Percentiles rank a stretch among this genome's conserved stretches.
Evolutionary conservation across 2,329 filamentous ascomycete species (phyloP).

Genomic region (Ceratocystis albifundus): DNA sequence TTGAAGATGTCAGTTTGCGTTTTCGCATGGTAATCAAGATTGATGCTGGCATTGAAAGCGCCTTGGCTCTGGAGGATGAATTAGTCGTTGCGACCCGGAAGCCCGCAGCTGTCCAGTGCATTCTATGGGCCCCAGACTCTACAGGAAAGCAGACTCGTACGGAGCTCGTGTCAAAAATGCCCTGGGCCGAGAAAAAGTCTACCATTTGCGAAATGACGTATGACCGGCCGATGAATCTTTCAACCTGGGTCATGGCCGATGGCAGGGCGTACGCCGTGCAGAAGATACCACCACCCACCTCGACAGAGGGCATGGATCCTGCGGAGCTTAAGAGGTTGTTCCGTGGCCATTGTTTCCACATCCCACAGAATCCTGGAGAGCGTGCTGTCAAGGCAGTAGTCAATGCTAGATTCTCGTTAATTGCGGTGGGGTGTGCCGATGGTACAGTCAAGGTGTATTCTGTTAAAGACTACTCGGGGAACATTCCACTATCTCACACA

Average conservation of each 20-base stretch:
- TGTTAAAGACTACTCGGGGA: slow-evolving; percentile 84
- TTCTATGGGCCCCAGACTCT: slow-evolving; percentile 81
- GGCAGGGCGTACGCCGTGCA: slow-evolving; percentile 88
- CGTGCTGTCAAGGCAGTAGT: slow-evolving; percentile 66
- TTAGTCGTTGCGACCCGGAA: slow-evolving; percentile 83
- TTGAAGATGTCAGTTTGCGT: slow-evolving; percentile 76
- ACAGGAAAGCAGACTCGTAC: slow-evolving; percentile 77
- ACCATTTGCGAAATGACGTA: slow-evolving; percentile 76
- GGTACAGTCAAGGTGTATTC: slow-evolving; percentile 81
- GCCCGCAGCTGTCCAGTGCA: slow-evolving; percentile 91
- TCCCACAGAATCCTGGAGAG: slow-evolving; percentile 47
- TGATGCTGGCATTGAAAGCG: slow-evolving; percentile 83
- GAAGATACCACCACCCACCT: slow-evolving; percentile 38
- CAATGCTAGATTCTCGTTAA: slow-evolving; percentile 87
- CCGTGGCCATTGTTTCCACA: slow-evolving; percentile 82
- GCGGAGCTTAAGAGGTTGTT: slow-evolving; percentile 53
- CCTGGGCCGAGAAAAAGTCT: slow-evolving; percentile 69
- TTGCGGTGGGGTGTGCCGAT: slow-evolving; percentile 72
- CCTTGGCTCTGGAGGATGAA: slow-evolving; percentile 82
- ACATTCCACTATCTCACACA: slow-evolving; percentile 76
- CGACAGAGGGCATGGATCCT: slow-evolving; percentile 32
- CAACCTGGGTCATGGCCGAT: slow-evolving; percentile 82
- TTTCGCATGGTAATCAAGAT: slow-evolving; percentile 98
- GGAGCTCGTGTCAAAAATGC: slow-evolving; percentile 76
- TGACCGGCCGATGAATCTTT: slow-evolving; percentile 91